phyloP scores from a whole-genome alignment of 257 asterid genomes.

The Parsonsia alboflavescens region DNA sequence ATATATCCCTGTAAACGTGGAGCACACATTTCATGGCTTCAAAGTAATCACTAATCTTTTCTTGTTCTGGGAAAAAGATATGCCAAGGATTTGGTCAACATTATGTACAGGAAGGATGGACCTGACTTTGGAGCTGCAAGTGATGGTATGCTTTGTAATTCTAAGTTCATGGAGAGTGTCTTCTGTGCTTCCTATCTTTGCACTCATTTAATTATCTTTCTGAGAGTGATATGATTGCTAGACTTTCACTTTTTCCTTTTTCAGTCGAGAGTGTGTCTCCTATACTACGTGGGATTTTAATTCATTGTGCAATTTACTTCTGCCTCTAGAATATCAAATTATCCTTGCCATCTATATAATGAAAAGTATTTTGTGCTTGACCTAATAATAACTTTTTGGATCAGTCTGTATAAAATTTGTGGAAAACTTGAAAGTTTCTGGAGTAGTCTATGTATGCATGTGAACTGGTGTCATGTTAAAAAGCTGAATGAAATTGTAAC shows the following conservation, averaged over 20 bases:
- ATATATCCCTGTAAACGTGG: conserved; percentile 10
- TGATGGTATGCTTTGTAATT: conserved; percentile 54
- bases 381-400: background rate
- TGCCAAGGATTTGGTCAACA: conserved; percentile 87
- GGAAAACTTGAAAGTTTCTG: background rate
- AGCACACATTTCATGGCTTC: conserved; percentile 8
- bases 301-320: background rate
- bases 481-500: background rate
- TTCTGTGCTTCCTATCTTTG: conserved; percentile 3
- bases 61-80: conserved; percentile 44
- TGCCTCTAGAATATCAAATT: background rate
- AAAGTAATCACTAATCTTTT: conserved; percentile 22
- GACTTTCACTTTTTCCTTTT: background rate
- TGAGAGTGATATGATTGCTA: background rate
- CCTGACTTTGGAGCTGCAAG: conserved; percentile 99
- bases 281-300: background rate
- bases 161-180: background rate
- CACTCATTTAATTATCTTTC: background rate
- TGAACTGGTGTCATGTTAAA: background rate
- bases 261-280: background rate
- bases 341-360: background rate
- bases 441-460: background rate
- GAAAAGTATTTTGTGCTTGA: background rate
- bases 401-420: background rate
- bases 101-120: conserved; percentile 73